phyloP scores from a whole-genome alignment of 805 yeast species.

The Starmerella riodocensis region DNA sequence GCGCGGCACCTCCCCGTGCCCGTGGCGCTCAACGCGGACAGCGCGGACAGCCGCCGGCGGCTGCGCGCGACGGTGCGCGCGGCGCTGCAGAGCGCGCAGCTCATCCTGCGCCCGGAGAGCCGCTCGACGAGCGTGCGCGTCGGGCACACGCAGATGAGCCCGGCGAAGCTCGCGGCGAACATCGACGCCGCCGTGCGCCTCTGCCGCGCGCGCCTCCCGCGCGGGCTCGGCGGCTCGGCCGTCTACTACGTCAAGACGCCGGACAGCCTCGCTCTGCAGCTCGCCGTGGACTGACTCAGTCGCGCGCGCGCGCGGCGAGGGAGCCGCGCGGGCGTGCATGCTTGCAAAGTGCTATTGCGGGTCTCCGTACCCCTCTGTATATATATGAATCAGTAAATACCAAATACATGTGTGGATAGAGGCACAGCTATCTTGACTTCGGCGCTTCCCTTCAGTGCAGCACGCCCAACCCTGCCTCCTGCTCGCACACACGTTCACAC shows the following conservation, averaged over 20 bases:
- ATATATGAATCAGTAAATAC: too few relatives aligned
- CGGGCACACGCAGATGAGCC: slow-evolving; percentile 22
- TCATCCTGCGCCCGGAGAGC: slow-evolving; percentile 18
- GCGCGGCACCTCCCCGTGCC: slow-evolving; percentile 19
- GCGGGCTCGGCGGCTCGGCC: slow-evolving; percentile 13
- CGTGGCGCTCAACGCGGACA: slow-evolving; percentile 5
- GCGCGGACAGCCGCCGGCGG: slow-evolving; percentile 5
- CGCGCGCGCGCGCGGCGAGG: too few relatives aligned
- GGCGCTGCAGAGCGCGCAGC: slow-evolving; percentile 14
- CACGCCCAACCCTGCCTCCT: too few relatives aligned
- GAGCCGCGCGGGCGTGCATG: too few relatives aligned
- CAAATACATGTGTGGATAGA: too few relatives aligned
- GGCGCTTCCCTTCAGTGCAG: too few relatives aligned
- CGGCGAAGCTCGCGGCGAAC: slow-evolving; percentile 16
- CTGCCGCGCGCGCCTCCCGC: slow-evolving; percentile 10
- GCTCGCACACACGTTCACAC: too few relatives aligned
- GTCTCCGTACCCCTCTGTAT: too few relatives aligned
- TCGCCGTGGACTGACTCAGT: background rate
- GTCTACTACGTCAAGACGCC: slow-evolving; percentile 20
- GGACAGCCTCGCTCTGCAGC: slow-evolving; percentile 18
- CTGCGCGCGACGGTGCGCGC: slow-evolving; percentile 7
- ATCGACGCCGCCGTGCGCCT: slow-evolving; percentile 14
- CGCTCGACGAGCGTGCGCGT: slow-evolving; percentile 14
- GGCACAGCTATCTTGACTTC: too few relatives aligned
- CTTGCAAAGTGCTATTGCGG: too few relatives aligned